These are phyloP conservation scores for Ogataea nitratoaversa DNA, from an alignment of 805 yeast genomes.

Conservation along the genomic window DNA sequence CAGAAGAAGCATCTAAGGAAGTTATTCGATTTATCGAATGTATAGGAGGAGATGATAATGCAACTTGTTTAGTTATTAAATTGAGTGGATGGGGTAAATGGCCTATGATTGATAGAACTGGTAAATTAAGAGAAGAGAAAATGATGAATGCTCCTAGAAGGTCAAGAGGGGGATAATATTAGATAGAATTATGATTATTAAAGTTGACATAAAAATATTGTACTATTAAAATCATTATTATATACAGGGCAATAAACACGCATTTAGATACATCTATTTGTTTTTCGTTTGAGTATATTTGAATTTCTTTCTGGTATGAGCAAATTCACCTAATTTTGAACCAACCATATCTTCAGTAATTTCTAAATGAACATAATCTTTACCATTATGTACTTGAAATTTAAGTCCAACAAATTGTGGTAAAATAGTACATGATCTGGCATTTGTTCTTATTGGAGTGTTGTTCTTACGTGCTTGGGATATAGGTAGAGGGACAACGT, in stretches of 20 bases:
- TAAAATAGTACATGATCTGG: conserved; percentile 87
- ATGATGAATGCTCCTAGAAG: conserved; percentile 26
- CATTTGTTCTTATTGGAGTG: conserved; percentile 91
- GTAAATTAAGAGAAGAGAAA: conserved; percentile 70
- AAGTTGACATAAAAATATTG: too few relatives aligned
- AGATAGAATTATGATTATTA: neutral
- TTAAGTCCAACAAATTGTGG: conserved; percentile 95
- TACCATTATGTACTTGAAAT: conserved; percentile 95
- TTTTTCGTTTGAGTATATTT: conserved; percentile 77
- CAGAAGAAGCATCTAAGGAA: conserved; percentile 82
- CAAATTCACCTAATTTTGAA: conserved; percentile 89
- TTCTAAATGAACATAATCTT: conserved; percentile 83
- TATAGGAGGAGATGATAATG: conserved; percentile 90
- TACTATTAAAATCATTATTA: neutral
- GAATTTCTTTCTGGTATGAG: conserved; percentile 87
- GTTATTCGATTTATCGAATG: conserved; percentile 79
- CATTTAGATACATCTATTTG: conserved; percentile 25
- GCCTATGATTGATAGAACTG: conserved; percentile 83
- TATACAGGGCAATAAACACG: neutral
- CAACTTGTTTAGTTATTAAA: conserved; percentile 82
- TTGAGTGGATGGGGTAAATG: conserved; percentile 93
- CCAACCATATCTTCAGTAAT: conserved; percentile 97
- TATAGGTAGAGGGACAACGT: conserved; percentile 91
- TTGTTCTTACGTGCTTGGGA: conserved; percentile 76
- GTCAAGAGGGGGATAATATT: conserved; percentile 6